Evolutionary conservation across 208 protist species (phyloP), one percentile per base, ranked within the genome.

Genomic region (Angomonas desouzai): DNA sequence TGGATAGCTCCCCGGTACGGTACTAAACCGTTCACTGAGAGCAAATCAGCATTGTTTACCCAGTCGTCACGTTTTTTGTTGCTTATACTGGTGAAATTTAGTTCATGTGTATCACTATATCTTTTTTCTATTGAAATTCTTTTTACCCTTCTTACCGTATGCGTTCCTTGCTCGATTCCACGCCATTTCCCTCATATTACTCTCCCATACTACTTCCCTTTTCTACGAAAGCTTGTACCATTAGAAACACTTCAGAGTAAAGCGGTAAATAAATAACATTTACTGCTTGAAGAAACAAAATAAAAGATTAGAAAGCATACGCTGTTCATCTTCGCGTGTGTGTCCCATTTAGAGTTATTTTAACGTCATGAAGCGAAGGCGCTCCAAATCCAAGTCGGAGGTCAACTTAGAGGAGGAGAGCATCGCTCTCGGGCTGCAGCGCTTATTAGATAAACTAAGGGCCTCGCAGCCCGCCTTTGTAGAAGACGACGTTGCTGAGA

Each of bases 401-500:
- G n/a, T 47, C 33, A 55, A 53, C 23, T 68, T 60, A 11, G 74
- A 87, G 25, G 78, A 81, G 22, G 76, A 85, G 0, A 69, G 80
- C 48, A 45, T 91, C 11, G 32, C 47, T 11, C 47, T 77, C 23
- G 84, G 77, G 10, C 66, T 96, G 33, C 84, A 79, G 45, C 73
- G 79, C 16, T 65, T 96, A 7, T 68, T 70, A 22, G 72, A 79
- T 36, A 91, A 88, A 62, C 73, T 96, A 2, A 53, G 71, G 1
- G 77, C 76, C 20, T 55, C 72, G 3, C 83, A 96, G 69, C 89
- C 89, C 2, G 49, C 76, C 28, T 96, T 83, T 56, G 58, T 64
- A 0, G 89, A 96, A 51, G 89, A 96, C 34, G 89, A 96, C 63
- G 85, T 89, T 6, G 74, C 71, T 10, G 68, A 81, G 20, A 87